Percentiles rank a stretch among this genome's conserved stretches.
Evolutionary conservation across 2,329 filamentous ascomycete species (phyloP).

Genomic region (Plenodomus lindquistii): DNA sequence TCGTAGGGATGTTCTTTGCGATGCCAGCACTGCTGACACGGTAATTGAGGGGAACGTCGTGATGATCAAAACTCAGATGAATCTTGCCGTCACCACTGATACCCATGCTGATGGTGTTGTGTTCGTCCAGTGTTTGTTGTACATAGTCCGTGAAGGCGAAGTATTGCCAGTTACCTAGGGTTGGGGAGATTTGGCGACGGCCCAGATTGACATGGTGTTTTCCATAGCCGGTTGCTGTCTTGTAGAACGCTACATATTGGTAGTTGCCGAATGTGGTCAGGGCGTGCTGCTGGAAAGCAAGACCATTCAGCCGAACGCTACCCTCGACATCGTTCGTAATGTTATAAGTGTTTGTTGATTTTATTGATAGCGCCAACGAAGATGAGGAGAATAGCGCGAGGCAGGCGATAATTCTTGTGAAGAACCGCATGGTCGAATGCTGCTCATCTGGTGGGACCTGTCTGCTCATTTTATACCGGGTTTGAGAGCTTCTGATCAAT

Average conservation of each 20-base stretch:
- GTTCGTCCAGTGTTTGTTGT: constrained; percentile 56
- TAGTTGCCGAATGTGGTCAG: constrained; percentile 54
- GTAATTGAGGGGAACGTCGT: constrained; percentile 46
- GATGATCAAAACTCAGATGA: constrained; percentile 58
- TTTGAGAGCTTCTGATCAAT: neutral
- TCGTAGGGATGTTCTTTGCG: constrained; percentile 32
- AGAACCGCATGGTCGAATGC: constrained; percentile 23
- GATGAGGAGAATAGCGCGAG: constrained; percentile 16
- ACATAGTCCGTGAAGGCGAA: constrained; percentile 55
- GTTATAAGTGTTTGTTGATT: constrained; percentile 32
- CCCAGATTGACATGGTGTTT: constrained; percentile 51
- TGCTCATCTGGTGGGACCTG: too few species aligned
- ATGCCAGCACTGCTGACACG: constrained; percentile 37
- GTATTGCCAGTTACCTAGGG: constrained; percentile 49
- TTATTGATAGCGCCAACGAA: constrained; percentile 27
- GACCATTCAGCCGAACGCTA: constrained; percentile 50
- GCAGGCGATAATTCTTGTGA: constrained; percentile 11
- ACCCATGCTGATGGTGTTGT: constrained; percentile 59
- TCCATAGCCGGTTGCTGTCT: constrained; percentile 35
- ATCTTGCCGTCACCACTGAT: constrained; percentile 59
- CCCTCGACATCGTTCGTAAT: constrained; percentile 41
- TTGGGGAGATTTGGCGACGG: constrained; percentile 48
- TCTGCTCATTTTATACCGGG: constrained; percentile 1
- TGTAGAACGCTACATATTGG: constrained; percentile 56
- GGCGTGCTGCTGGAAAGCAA: constrained; percentile 56